Conservation (phyloP, 768 basidiomycete genomes). For the Naganishia kalamii region DNA sequence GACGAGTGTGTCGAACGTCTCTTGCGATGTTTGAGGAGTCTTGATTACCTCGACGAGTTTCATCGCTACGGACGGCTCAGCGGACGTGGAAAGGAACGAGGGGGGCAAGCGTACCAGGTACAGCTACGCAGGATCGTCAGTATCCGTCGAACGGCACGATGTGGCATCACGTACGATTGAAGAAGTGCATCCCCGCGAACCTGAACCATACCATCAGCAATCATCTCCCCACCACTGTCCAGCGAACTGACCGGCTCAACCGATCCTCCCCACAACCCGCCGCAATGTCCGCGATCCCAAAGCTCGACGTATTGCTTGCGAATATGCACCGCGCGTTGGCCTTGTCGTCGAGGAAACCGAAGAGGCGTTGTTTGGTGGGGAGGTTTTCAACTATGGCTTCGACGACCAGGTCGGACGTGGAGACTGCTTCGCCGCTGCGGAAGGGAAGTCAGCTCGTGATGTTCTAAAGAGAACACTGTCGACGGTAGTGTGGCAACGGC, state of each 20-base stretch:
- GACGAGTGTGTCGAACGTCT: conserved; percentile 44
- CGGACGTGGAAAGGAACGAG: background rate
- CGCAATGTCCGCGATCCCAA: conserved; percentile 48
- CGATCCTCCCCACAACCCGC: too few species aligned
- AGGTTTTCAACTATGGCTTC: conserved; percentile 51
- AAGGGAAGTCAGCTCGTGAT: background rate
- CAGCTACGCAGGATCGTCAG: conserved; percentile 4
- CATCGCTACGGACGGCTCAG: conserved; percentile 39
- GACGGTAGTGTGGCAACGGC: too few species aligned
- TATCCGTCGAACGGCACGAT: background rate
- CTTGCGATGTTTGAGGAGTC: conserved; percentile 44
- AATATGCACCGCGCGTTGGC: conserved; percentile 42
- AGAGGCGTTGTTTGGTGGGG: conserved; percentile 48
- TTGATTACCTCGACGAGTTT: conserved; percentile 50
- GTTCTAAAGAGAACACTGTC: too few species aligned
- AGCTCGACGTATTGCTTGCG: conserved; percentile 49
- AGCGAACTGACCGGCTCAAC: too few species aligned
- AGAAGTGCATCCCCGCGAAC: conserved; percentile 50
- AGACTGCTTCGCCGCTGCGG: conserved; percentile 40
- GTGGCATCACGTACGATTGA: conserved; percentile 44
- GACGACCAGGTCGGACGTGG: conserved; percentile 47
- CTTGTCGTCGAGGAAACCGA: conserved; percentile 44
- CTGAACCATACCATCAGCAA: too few species aligned
- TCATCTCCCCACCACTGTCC: too few species aligned
- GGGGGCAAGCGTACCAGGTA: conserved; percentile 25